Evolutionary conservation across 2,329 filamentous ascomycete species (phyloP).

Genomic region (Allantophomopsis cytisporea): DNA sequence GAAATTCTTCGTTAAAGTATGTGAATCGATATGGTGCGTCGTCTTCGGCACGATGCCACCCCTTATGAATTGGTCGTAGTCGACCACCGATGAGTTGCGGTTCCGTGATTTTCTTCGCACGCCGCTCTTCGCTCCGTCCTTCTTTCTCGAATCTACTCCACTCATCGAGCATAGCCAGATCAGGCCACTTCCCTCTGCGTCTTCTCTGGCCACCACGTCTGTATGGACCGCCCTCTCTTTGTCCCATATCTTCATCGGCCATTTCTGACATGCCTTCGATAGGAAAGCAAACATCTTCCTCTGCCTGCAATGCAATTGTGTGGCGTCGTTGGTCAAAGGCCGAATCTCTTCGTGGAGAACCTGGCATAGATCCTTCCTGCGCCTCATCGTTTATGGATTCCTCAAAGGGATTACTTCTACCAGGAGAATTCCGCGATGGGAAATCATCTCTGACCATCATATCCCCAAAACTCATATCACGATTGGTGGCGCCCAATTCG

Average conservation of each 20-base stretch:
- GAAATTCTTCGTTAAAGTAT: conserved; percentile 96
- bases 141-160: conserved; percentile 90
- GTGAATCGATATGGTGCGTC: conserved; percentile 91
- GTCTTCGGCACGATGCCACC: conserved; percentile 80
- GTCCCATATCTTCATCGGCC: conserved; percentile 57
- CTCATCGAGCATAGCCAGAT: conserved; percentile 70
- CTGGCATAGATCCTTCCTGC: conserved; percentile 5
- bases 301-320: conserved; percentile 48
- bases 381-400: conserved; percentile 17
- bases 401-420: conserved; percentile 8
- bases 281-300: conserved; percentile 90
- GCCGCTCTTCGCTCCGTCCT: conserved; percentile 65
- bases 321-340: conserved; percentile 29
- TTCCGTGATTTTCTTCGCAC: conserved; percentile 85
- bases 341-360: conserved; percentile 10
- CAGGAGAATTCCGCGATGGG: conserved; percentile 12
- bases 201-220: conserved; percentile 22
- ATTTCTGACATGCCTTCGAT: conserved; percentile 67
- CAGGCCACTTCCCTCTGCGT: conserved; percentile 69
- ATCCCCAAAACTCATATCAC: conserved; percentile 49
- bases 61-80: conserved; percentile 63
- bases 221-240: conserved; percentile 28
- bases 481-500: conserved; percentile 29
- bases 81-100: conserved; percentile 86
- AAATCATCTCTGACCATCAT: conserved; percentile 59